Percentiles rank a stretch among this genome's conserved stretches.
Evolutionary conservation across 139 green algal species (phyloP).

Genomic region (Chlamydomonas sp.): DNA sequence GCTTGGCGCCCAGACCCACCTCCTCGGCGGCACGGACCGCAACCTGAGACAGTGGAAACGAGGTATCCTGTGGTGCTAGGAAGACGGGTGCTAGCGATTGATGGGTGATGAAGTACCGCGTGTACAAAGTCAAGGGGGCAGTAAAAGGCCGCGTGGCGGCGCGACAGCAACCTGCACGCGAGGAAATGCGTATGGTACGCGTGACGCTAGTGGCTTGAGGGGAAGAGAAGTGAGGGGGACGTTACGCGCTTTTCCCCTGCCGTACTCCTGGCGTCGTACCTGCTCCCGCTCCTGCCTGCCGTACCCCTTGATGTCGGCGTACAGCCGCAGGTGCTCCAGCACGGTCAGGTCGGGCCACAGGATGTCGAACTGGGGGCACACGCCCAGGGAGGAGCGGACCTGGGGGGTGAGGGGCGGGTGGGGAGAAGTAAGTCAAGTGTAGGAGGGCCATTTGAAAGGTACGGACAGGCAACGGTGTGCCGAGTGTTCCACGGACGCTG

Average conservation of each 20-base stretch:
- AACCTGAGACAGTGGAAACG: background rate
- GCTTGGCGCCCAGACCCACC: conserved; percentile 61
- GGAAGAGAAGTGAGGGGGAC: too few species aligned
- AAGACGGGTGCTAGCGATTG: too few species aligned
- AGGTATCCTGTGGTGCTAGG: background rate
- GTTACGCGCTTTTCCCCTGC: too few species aligned
- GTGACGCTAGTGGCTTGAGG: too few species aligned
- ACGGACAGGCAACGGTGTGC: too few species aligned
- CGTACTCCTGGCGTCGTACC: background rate
- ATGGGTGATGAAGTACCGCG: too few species aligned
- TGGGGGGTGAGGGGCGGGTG: background rate
- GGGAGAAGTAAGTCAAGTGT: too few species aligned
- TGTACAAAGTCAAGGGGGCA: too few species aligned
- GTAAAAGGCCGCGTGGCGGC: too few species aligned
- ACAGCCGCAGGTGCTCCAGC: conserved; percentile 84
- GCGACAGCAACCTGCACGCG: too few species aligned
- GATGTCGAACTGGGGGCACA: conserved; percentile 91
- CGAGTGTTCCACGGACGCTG: background rate
- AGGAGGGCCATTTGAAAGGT: too few species aligned
- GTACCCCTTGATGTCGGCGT: conserved; percentile 75
- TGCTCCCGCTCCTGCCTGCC: background rate
- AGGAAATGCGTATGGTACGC: too few species aligned
- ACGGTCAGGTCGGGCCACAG: conserved; percentile 89
- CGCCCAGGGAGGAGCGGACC: conserved; percentile 50
- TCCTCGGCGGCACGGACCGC: conserved; percentile 13